Base-by-base conservation (phyloP, 257 asterid genomes). In the Fraxinus excelsior region DNA sequence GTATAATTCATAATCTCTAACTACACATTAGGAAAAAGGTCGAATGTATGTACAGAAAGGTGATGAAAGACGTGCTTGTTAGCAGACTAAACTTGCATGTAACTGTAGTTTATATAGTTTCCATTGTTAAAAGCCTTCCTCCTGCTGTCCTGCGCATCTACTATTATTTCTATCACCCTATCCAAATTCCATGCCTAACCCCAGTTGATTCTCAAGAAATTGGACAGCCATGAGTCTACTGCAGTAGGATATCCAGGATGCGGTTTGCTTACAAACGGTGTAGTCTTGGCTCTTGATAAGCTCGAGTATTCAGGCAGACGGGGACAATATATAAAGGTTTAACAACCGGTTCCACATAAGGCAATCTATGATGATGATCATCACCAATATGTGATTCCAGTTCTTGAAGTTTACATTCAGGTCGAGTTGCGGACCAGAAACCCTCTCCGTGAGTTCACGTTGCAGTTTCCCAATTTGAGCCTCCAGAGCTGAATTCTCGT, bases 181-280 rank as follows among this genome's bases (percentile, higher is more conserved):
- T 71, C 67, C 76, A 71, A 29, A 56, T 42, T 42, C 51, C 31
- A 58, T 74, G 53, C 42, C 77, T 75, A 67, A 60, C 12, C 62
- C 31, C 23, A 78, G 76, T 67, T 62, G 51, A 49, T 70, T 83
- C 72, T 81, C 85, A 53, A 86, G 82, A 31, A 86, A 46, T 58
- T 74, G 79, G 80, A 86, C 32, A 87, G 84, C 86, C 87, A 86
- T 12, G 71, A 64, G 68, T 81, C 89, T 35, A 78, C 75, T 16
- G 87, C 79, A 70, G 78, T 79, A 3, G 87, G 82, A 74, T 86
- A 86, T 76, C 89, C 81, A 28, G 89, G 67, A 28, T 81, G 89
- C 12, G 86, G 87, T 74, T 83, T 86, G 84, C 82, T 81, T 19
- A 44, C 53, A 44, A 44, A 6, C 6, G n/a, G 1, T 44, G 53